phyloP scores from a whole-genome alignment of 352 stramenopile species.

The Globisporangium nagaii region DNA sequence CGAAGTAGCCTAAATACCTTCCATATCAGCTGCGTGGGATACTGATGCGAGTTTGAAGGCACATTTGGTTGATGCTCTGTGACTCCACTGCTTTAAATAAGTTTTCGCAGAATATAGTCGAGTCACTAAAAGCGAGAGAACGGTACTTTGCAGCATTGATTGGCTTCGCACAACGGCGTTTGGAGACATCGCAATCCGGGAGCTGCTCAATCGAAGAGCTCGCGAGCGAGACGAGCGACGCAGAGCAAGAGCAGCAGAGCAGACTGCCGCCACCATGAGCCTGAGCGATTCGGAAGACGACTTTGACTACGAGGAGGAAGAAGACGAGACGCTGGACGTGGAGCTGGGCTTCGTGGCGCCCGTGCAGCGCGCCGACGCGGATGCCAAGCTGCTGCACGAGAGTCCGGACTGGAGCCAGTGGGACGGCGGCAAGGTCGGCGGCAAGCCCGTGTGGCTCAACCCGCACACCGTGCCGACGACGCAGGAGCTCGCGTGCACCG shows the following conservation, averaged over 20 bases:
- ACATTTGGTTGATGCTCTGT: too few species aligned
- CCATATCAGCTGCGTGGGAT: too few species aligned
- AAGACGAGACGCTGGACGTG: conserved; percentile 34
- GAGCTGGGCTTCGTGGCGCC: conserved; percentile 73
- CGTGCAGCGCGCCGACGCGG: conserved; percentile 18
- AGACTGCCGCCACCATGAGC: background rate
- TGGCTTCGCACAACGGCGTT: conserved; percentile 6
- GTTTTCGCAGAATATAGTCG: too few species aligned
- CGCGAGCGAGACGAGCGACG: background rate
- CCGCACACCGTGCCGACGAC: conserved; percentile 35
- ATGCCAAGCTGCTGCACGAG: conserved; percentile 29
- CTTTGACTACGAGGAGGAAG: conserved; percentile 26
- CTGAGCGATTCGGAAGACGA: conserved; percentile 51
- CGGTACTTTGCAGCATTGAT: too few species aligned
- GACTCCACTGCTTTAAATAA: too few species aligned
- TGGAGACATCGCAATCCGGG: background rate
- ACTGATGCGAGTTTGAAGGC: too few species aligned
- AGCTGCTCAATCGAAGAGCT: background rate
- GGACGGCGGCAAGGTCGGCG: conserved; percentile 91
- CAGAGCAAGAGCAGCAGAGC: background rate
- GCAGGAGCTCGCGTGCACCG: conserved; percentile 38
- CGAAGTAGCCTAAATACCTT: too few species aligned
- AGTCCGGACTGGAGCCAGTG: conserved; percentile 80
- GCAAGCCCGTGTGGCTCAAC: conserved; percentile 86
- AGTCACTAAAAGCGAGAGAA: too few species aligned